Base-by-base conservation (phyloP, 2,329 filamentous ascomycete genomes). In the Paramyrothecium sp. region DNA sequence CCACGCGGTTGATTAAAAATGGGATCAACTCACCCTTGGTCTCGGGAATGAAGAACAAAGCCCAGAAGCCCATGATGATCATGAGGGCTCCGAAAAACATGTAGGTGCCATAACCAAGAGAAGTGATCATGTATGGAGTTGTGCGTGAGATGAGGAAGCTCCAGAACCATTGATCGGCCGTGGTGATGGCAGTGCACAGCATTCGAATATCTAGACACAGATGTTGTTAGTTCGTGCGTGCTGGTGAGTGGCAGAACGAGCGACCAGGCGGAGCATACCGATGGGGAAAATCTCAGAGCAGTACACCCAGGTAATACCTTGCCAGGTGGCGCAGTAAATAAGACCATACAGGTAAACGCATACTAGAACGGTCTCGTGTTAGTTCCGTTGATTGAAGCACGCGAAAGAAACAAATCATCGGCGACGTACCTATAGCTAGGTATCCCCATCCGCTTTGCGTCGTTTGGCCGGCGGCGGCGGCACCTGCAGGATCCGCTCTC, bases 61-160 rank as follows among this genome's bases (percentile, higher is more conserved):
- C 73, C 67, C 78, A 83, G 48, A 80, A 63, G 11, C 78, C 72
- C 61, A 79, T 76, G 26, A 71, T 60, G 17, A 81, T 69, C 52
- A 81, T 55, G 26, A 81, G 70, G 0, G 73, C 69, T 3, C 76
- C 80, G 60, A 83, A 84, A 68, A 83, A 78, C 56, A 84, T 79
- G 64, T 81, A 84, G 0, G 80, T 79, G 8, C 81, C 81, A 60
- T 80, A 83, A 1, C 73, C 72, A 1, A 78, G 66, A 4, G 67
- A 65, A 1, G 69, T 73, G 17, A 77, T 71, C 75, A 78, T 78
- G 56, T 75, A 75, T 0, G 74, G 75, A 0, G 72, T 74, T 21
- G 72, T 69, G 23, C 73, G 68, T 2, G 73, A 73, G 48, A 77
- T 73, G 64, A 76, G 66, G 58, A 77, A 76, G 2, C 70, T 74